Evolutionary conservation across 306 rosid genomes (phyloP).

Genomic region (Rubus parviflorus): DNA sequence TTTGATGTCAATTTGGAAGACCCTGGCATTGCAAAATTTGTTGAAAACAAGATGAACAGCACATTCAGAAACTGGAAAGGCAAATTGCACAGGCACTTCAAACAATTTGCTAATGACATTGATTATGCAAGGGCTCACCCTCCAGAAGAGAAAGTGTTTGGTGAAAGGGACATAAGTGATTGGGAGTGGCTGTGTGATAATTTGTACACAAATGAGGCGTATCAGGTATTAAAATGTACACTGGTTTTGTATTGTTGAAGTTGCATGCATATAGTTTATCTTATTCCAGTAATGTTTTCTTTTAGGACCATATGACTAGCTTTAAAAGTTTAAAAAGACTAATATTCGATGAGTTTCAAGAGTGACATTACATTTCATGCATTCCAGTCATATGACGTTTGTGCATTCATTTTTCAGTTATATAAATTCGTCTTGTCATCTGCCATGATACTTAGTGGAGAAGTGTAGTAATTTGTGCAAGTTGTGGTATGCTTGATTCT

Average conservation of each 20-base stretch:
- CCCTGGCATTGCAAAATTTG: background rate
- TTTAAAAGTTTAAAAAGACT: too few relatives aligned
- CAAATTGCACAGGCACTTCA: background rate
- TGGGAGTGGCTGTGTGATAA: background rate
- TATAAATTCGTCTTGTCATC: background rate
- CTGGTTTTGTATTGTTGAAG: too few relatives aligned
- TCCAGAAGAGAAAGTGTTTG: background rate
- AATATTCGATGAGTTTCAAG: constrained; percentile 11
- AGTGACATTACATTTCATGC: constrained; percentile 47
- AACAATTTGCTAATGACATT: background rate
- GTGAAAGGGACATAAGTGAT: background rate
- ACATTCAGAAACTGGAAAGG: background rate
- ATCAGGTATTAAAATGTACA: background rate
- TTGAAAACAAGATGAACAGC: background rate
- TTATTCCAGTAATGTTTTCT: too few relatives aligned
- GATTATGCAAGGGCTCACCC: background rate
- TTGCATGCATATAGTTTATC: too few relatives aligned
- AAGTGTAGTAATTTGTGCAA: background rate
- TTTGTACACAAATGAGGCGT: background rate
- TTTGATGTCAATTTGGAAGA: background rate
- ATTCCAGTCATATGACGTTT: constrained; percentile 17
- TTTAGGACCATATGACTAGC: too few relatives aligned
- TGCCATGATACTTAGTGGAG: background rate
- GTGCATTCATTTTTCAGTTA: constrained; percentile 18
- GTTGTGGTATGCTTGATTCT: background rate